phyloP scores from a whole-genome alignment of 805 yeast species.

The Kluyveromyces aestuarii region DNA sequence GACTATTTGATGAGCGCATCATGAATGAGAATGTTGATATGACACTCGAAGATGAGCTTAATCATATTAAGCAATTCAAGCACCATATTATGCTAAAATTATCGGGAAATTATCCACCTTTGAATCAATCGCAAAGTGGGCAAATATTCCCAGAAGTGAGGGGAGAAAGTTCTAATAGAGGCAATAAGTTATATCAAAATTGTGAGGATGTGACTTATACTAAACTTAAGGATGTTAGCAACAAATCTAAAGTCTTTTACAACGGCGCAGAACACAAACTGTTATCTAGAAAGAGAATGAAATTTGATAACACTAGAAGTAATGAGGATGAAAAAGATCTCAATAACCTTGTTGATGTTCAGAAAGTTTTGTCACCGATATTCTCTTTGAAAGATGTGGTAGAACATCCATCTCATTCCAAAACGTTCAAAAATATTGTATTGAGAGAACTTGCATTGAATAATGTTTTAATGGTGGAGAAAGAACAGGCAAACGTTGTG shows the following conservation, averaged over 20 bases:
- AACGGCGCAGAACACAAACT: conserved; percentile 30
- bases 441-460: conserved; percentile 57
- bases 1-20: neutral
- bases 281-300: conserved; percentile 27
- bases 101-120: conserved; percentile 27
- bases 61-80: conserved; percentile 16
- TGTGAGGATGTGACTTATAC: conserved; percentile 39
- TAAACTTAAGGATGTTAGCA: conserved; percentile 28
- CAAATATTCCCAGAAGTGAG: conserved; percentile 18
- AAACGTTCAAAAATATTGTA: conserved; percentile 52
- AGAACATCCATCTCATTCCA: conserved; percentile 56
- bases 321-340: conserved; percentile 34
- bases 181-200: conserved; percentile 46
- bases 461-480: conserved; percentile 67
- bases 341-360: conserved; percentile 42
- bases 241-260: conserved; percentile 26
- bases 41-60: conserved; percentile 8
- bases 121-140: conserved; percentile 23
- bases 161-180: conserved; percentile 42
- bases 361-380: conserved; percentile 64
- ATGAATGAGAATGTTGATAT: conserved; percentile 1
- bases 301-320: conserved; percentile 10
- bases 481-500: conserved; percentile 72
- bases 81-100: conserved; percentile 23
- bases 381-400: conserved; percentile 73